Base-by-base conservation (phyloP, 805 yeast genomes). In the Myxozyma melibiosi region DNA sequence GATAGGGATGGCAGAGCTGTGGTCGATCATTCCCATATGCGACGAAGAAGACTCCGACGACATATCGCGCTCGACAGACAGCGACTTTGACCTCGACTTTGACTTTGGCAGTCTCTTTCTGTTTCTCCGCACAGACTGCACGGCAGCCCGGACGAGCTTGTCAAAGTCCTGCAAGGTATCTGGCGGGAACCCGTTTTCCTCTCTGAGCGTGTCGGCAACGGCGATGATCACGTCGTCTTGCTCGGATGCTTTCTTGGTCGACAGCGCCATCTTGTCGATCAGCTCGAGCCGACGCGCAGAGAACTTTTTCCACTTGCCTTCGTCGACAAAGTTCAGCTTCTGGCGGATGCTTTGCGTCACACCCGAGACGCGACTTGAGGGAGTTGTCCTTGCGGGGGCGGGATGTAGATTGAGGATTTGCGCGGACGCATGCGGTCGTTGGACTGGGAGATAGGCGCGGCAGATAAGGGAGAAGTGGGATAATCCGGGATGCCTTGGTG, bases 71-170 rank as follows among this genome's bases (percentile, higher is more conserved):
- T 53, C 61, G 9, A 49, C 41, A 7, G 55, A 42, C 34, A 49
- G 14, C 1, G 61, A 57, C 40, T 47, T 42, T n/a, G 54, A 51
- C 14, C 58, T 47, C 28, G 55, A 24, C 46, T 64, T 64, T 27
- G 69, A 68, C 65, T 78, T 79, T 58, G 76, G 75, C 6, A 83
- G 80, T 62, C 96, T 72, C 68, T 86, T 88, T 58, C 96, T 78
- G 70, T 92, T 92, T 63, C 99, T 77, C 61, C 98, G 76, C 1
- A 88, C 97, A 50, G 95, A 85, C 72, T 92, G 99, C 27, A 92
- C 85, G 0, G 97, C 98, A 8, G 96, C 95, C 35, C 96, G 77
- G 0, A 94, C 97, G 34, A 92, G 77, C 70, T 86, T 88, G 71
- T 90, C 96, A 69, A 92, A 92, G 63, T 94, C 98, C 1, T 76